Evolutionary conservation across 2,329 filamentous ascomycete species (phyloP).

Genomic region (Colletotrichum trifolii): DNA sequence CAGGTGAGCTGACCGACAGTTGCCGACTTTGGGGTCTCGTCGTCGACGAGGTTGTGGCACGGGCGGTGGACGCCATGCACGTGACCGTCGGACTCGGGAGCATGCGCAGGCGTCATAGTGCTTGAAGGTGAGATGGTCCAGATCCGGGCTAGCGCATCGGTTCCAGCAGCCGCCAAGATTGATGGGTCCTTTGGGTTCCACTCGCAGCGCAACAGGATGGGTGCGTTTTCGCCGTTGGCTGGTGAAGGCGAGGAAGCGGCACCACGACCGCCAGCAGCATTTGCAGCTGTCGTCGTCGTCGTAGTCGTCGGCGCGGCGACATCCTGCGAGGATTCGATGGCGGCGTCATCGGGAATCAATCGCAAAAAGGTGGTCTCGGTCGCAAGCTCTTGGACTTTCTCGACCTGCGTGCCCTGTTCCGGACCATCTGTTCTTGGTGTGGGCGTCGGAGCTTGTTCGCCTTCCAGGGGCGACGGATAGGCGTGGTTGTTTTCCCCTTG

Average conservation of each 20-base stretch:
- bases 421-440: slow-evolving; percentile 69
- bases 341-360: slow-evolving; percentile 56
- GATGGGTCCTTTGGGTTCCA: slow-evolving; percentile 74
- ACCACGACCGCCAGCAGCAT: slow-evolving; percentile 44
- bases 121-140: slow-evolving; percentile 71
- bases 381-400: slow-evolving; percentile 71
- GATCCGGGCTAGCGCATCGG: slow-evolving; percentile 76
- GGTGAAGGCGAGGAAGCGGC: slow-evolving; percentile 43
- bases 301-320: slow-evolving; percentile 48
- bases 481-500: slow-evolving; percentile 66
- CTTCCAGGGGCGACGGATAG: slow-evolving; percentile 73
- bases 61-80: slow-evolving; percentile 55
- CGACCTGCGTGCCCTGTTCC: slow-evolving; percentile 72
- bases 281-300: slow-evolving; percentile 43
- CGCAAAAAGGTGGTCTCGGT: slow-evolving; percentile 71
- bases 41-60: slow-evolving; percentile 62
- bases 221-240: slow-evolving; percentile 60
- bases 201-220: slow-evolving; percentile 75
- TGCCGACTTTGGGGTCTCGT: slow-evolving; percentile 61
- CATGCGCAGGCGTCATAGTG: slow-evolving; percentile 42
- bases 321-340: slow-evolving; percentile 39
- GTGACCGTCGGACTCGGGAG: slow-evolving; percentile 48
- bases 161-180: slow-evolving; percentile 74
- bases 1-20: slow-evolving; percentile 70
- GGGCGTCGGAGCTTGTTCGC: slow-evolving; percentile 65